Base-by-base conservation (phyloP, 129 eudicot species). In the Ambrosia artemisiifolia region DNA sequence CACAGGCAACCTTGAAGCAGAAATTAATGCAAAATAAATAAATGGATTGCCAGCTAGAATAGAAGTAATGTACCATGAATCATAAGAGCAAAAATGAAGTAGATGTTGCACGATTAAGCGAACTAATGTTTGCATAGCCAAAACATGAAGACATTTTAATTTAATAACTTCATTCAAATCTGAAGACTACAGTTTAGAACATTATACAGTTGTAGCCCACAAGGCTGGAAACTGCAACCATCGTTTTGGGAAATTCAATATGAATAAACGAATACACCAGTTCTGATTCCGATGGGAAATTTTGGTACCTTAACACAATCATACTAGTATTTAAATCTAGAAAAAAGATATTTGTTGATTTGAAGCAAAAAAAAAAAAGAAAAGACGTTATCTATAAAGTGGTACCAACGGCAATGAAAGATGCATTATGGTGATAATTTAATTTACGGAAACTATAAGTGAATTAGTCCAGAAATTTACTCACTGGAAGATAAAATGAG, bases 401-500 rank as follows among this genome's bases (percentile, higher is more conserved):
- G n/a, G 67, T 46, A 32, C 20, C 61, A 73, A 63, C 18, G 44
- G 44, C 9, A 40, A 40, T 40, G 44, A 40, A 40, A 40, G 44
- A 40, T 40, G 44, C 44, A 40, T 7, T 8, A 40, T 40, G 44
- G 44, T 6, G 44, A 40, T 40, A 40, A 7, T 40, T 6, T 6
- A 2, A 8, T 6, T 40, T 40, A 40, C 11, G 9, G 44, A 35
- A 56, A 70, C 7, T 20, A 28, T 3, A 14, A 20, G 34, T 14
- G 62, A 50, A 49, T 7, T 60, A 61, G 65, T 59, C 34, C 1
- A 35, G 14, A 67, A 48, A 36, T 20, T 4, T 69, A 88, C 97
- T 86, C 67, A 92, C 97, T 0, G 97, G 90, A 59, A 92, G 95
- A 75, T 92, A 92, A 79, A 92, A 92, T 65, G 97, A 92, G 84